These are phyloP conservation scores for Colletotrichum lentis DNA, from an alignment of 2,329 filamentous ascomycete species.

Conservation along the genomic window DNA sequence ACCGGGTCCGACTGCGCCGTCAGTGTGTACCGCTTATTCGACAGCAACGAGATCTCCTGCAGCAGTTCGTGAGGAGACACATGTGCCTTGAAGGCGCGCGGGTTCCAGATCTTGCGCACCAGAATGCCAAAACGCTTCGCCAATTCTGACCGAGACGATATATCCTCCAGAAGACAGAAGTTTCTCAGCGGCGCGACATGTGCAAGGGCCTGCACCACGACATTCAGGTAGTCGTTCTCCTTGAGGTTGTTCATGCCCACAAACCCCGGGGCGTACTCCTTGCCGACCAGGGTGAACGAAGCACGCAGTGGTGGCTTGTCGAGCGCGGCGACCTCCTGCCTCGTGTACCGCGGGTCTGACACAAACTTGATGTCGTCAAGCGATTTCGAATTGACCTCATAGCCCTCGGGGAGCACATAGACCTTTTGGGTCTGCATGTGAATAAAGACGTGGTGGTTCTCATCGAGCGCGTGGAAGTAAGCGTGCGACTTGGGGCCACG, in stretches of 20 bases:
- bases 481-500: conserved; percentile 93
- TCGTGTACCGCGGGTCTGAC: conserved; percentile 86
- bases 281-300: conserved; percentile 81
- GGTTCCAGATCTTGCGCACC: conserved; percentile 97
- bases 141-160: conserved; percentile 76
- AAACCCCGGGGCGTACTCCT: conserved; percentile 90
- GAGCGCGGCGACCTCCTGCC: conserved; percentile 79
- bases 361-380: conserved; percentile 99
- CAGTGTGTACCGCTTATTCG: conserved; percentile 90
- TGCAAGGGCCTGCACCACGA: conserved; percentile 87
- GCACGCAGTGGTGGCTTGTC: conserved; percentile 68
- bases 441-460: conserved; percentile 96
- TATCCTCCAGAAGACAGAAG: conserved; percentile 87
- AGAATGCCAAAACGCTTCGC: conserved; percentile 88
- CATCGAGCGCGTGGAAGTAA: conserved; percentile 96
- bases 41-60: conserved; percentile 89
- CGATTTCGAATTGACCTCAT: conserved; percentile 93
- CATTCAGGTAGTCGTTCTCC: conserved; percentile 98
- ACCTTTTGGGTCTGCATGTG: conserved; percentile 95
- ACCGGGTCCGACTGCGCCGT: conserved; percentile 93
- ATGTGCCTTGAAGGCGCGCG: conserved; percentile 93
- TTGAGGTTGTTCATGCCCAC: conserved; percentile 99
- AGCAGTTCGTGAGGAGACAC: conserved; percentile 97
- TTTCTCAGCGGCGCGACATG: conserved; percentile 91
- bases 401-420: conserved; percentile 92